Evolutionary conservation across 306 rosid genomes (phyloP).

Genomic region (Acacia crassicarpa): DNA sequence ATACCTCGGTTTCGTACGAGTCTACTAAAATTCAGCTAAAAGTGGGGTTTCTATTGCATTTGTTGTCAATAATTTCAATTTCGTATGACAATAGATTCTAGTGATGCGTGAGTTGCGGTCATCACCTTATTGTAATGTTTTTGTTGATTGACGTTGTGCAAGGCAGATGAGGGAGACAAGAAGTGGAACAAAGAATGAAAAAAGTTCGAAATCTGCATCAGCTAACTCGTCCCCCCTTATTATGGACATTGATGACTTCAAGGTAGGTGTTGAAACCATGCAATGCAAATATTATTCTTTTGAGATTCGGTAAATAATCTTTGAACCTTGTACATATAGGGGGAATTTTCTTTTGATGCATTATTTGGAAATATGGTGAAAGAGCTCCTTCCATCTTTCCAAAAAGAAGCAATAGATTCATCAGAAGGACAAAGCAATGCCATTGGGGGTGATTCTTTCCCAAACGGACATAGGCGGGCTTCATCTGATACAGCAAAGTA

Average conservation of each 20-base stretch:
- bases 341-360: slow-evolving; percentile 68
- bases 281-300: neutral
- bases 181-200: slow-evolving; percentile 45
- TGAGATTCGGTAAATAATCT: neutral
- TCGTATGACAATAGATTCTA: neutral
- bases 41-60: neutral
- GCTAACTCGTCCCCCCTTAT: slow-evolving; percentile 56
- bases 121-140: neutral
- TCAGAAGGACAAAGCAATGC: slow-evolving; percentile 45
- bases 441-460: slow-evolving; percentile 42
- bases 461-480: slow-evolving; percentile 57
- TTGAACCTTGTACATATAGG: slow-evolving; percentile 40
- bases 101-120: neutral
- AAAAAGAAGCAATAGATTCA: slow-evolving; percentile 56
- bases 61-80: neutral
- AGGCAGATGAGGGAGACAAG: slow-evolving; percentile 70
- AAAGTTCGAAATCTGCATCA: slow-evolving; percentile 39
- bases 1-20: neutral
- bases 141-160: neutral
- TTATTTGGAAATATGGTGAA: slow-evolving; percentile 74
- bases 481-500: slow-evolving; percentile 50
- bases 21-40: neutral
- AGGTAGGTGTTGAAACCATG: slow-evolving; percentile 42
- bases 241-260: slow-evolving; percentile 67
- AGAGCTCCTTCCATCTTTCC: slow-evolving; percentile 71